phyloP scores from a whole-genome alignment of 805 yeast genomes.

The Lachancea meyersii region DNA sequence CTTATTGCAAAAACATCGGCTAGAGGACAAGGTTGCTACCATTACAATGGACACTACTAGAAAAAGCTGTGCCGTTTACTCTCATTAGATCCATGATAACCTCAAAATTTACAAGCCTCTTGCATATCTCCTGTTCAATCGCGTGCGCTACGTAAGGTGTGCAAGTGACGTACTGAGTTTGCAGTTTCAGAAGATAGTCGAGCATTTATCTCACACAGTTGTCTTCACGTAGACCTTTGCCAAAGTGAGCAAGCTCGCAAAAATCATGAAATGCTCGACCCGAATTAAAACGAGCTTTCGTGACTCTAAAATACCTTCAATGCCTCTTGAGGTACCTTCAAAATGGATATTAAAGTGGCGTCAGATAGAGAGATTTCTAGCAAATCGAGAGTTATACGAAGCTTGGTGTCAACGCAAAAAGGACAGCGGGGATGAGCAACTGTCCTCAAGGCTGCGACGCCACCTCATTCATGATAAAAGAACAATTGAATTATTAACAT shows the following conservation, averaged over 20 bases:
- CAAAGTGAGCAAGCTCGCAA: slow-evolving; percentile 3
- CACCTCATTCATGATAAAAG: background rate
- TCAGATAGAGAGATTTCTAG: slow-evolving; percentile 5
- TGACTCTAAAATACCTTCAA: background rate
- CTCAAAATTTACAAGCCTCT: background rate
- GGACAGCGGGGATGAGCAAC: background rate
- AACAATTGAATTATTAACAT: slow-evolving; percentile 2
- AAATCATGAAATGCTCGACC: background rate
- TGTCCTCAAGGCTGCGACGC: background rate
- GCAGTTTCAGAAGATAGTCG: slow-evolving; percentile 1
- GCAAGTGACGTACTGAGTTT: slow-evolving; percentile 4
- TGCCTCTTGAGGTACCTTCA: slow-evolving; percentile 6
- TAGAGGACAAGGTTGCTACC: slow-evolving; percentile 8
- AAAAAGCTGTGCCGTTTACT: background rate
- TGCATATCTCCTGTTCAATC: slow-evolving; percentile 1
- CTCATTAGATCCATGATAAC: background rate
- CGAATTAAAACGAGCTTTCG: background rate
- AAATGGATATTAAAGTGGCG: slow-evolving; percentile 7
- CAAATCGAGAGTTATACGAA: background rate
- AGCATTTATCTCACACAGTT: background rate
- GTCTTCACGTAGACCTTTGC: background rate
- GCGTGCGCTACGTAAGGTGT: slow-evolving; percentile 5
- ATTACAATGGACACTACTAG: slow-evolving; percentile 7
- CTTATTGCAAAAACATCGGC: slow-evolving; percentile 3
- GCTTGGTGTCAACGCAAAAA: background rate